Evolutionary conservation across 208 protist genomes (phyloP).

Genomic region (Trypanosoma conorhini): DNA sequence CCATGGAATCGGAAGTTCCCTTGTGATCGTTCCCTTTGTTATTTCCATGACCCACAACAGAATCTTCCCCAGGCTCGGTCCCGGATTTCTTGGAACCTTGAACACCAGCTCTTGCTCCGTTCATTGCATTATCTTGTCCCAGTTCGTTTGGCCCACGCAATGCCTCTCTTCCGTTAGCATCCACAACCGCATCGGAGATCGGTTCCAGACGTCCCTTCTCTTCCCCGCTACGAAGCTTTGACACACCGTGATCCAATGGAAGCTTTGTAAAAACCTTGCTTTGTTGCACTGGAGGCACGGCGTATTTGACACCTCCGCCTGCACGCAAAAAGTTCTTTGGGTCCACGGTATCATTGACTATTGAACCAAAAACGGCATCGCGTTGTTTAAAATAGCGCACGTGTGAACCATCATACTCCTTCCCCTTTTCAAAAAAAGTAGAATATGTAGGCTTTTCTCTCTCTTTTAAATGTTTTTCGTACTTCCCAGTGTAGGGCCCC

Average conservation of each 20-base stretch:
- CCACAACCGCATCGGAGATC: background rate
- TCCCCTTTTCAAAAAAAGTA: slow-evolving; percentile 80
- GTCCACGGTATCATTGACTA: slow-evolving; percentile 67
- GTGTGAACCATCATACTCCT: slow-evolving; percentile 85
- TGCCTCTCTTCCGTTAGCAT: background rate
- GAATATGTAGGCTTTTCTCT: slow-evolving; percentile 77
- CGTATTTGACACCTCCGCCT: slow-evolving; percentile 56
- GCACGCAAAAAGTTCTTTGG: slow-evolving; percentile 75
- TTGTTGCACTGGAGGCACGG: slow-evolving; percentile 63
- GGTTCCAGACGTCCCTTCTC: background rate
- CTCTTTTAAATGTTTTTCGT: slow-evolving; percentile 66
- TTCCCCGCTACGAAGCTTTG: background rate
- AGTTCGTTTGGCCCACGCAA: background rate
- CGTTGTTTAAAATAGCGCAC: slow-evolving; percentile 80
- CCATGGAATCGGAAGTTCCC: background rate
- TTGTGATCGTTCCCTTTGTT: background rate
- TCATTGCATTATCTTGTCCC: background rate
- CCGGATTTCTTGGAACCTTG: background rate
- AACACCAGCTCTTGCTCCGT: background rate
- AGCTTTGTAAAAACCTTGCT: slow-evolving; percentile 72
- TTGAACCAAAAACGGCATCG: slow-evolving; percentile 76
- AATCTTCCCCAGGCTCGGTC: background rate
- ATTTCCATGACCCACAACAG: background rate
- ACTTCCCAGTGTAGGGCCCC: slow-evolving; percentile 60
- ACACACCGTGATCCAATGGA: slow-evolving; percentile 36